Evolutionary conservation across 768 basidiomycete species (phyloP).

Genomic region (Russula olivacea): DNA sequence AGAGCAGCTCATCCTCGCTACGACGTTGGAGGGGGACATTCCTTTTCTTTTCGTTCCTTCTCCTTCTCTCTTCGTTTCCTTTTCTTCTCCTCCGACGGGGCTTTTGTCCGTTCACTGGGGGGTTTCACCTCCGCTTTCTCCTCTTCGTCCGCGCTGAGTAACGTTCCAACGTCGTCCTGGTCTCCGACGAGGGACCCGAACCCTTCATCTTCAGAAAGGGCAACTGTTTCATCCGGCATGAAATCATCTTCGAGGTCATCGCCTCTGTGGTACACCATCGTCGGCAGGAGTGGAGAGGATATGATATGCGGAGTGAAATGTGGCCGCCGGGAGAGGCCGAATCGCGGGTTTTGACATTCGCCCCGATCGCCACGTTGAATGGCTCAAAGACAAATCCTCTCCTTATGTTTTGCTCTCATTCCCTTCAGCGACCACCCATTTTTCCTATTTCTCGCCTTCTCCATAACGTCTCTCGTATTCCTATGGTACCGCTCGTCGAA

Average conservation of each 20-base stretch:
- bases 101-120: constrained; percentile 24
- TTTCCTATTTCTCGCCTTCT: neutral
- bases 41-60: constrained; percentile 69
- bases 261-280: constrained; percentile 41
- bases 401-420: neutral
- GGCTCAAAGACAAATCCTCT: neutral
- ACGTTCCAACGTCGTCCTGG: constrained; percentile 33
- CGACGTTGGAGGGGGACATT: constrained; percentile 5
- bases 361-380: neutral
- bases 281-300: constrained; percentile 10
- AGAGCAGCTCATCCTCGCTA: neutral
- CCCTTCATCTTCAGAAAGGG: constrained; percentile 54
- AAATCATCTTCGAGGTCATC: constrained; percentile 87
- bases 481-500: constrained; percentile 18
- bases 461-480: neutral
- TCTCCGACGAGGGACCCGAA: constrained; percentile 28
- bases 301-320: neutral
- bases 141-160: constrained; percentile 45
- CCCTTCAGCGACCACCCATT: neutral
- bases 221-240: constrained; percentile 60
- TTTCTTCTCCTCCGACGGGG: constrained; percentile 47
- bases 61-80: constrained; percentile 69
- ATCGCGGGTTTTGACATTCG: neutral
- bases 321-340: constrained; percentile 1
- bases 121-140: constrained; percentile 30